phyloP scores from a whole-genome alignment of 164 flowering plant species.

The Chimonanthus praecox region DNA sequence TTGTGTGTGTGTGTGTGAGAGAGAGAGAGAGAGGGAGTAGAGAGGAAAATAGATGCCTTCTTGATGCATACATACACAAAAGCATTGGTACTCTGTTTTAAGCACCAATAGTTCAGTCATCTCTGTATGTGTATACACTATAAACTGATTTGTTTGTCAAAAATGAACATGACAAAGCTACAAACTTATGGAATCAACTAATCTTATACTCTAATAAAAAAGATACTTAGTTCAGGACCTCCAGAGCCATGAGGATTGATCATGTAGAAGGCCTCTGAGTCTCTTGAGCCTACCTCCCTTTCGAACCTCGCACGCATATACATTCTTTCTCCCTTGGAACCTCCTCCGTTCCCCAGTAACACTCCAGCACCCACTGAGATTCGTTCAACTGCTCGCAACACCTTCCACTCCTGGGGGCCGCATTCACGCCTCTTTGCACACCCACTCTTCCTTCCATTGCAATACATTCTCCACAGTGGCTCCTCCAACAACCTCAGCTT shows the following conservation, averaged over 20 bases:
- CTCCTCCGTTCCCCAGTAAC: constrained; percentile 46
- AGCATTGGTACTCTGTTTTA: too few relatives aligned
- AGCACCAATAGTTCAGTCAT: too few relatives aligned
- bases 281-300: constrained; percentile 80
- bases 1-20: too few relatives aligned
- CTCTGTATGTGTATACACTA: background rate
- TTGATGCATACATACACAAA: background rate
- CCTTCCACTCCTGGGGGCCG: constrained; percentile 62
- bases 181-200: too few relatives aligned
- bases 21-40: too few relatives aligned
- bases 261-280: constrained; percentile 96
- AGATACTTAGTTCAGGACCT: constrained; percentile 89
- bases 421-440: constrained; percentile 60
- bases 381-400: constrained; percentile 64
- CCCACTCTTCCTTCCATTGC: constrained; percentile 94
- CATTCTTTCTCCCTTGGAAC: constrained; percentile 70
- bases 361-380: constrained; percentile 96
- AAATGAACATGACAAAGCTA: too few relatives aligned
- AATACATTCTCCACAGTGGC: constrained; percentile 79
- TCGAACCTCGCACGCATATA: constrained; percentile 97
- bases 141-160: too few relatives aligned
- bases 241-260: constrained; percentile 80
- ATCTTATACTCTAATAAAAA: constrained; percentile 60
- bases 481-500: constrained; percentile 55
- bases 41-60: too few relatives aligned